phyloP scores from a whole-genome alignment of 2,329 filamentous ascomycete genomes.

The Penicillium vulpinum region DNA sequence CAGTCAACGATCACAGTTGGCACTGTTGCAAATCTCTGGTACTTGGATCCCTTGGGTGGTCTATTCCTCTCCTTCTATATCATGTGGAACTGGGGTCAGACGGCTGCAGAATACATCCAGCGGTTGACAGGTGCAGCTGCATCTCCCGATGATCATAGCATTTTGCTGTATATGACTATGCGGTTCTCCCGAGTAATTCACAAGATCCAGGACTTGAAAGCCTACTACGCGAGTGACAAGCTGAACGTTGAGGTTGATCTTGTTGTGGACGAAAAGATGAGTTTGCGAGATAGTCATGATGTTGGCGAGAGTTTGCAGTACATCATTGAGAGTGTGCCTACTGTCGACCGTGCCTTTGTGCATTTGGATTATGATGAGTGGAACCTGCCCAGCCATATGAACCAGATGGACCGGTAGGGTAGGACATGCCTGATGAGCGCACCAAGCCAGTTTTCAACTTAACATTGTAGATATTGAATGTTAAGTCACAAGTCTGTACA shows the following conservation, averaged over 20 bases:
- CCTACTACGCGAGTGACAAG: slow-evolving; percentile 62
- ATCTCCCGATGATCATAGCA: slow-evolving; percentile 66
- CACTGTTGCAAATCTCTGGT: slow-evolving; percentile 51
- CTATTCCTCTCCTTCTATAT: slow-evolving; percentile 62
- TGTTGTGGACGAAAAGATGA: slow-evolving; percentile 58
- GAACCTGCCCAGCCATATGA: slow-evolving; percentile 47
- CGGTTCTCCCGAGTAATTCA: slow-evolving; percentile 85
- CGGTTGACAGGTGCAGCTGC: slow-evolving; percentile 62
- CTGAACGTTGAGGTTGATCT: slow-evolving; percentile 65
- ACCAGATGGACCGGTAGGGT: slow-evolving; percentile 31
- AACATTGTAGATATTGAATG: not conserved
- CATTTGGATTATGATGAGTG: slow-evolving; percentile 51
- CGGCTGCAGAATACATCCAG: slow-evolving; percentile 63
- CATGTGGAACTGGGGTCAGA: slow-evolving; percentile 61
- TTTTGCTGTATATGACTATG: slow-evolving; percentile 88
- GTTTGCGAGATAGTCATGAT: slow-evolving; percentile 60
- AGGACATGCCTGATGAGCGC: not conserved
- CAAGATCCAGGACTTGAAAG: slow-evolving; percentile 61
- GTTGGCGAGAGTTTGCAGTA: slow-evolving; percentile 61
- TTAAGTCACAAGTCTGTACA: not conserved
- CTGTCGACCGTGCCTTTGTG: slow-evolving; percentile 50
- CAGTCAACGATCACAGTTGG: slow-evolving; percentile 28
- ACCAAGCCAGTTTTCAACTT: not conserved
- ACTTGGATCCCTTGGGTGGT: slow-evolving; percentile 61
- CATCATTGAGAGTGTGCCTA: slow-evolving; percentile 57